phyloP scores from a whole-genome alignment of 768 basidiomycete genomes.

The Baorangia bicolor region DNA sequence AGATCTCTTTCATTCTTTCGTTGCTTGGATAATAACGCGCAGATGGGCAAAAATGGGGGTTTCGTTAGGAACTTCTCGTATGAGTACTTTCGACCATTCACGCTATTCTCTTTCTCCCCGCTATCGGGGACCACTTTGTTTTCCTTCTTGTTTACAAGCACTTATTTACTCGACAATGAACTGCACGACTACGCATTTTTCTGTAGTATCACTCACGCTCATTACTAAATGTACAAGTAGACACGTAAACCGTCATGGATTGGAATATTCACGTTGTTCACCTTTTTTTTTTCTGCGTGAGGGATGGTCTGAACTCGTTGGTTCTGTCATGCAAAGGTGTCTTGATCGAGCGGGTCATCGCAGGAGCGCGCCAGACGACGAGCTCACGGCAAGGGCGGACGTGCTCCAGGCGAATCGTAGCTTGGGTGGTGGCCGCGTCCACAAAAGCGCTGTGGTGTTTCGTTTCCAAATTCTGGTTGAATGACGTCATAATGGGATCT shows the following conservation, averaged over 20 bases:
- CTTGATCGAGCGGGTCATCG: too few species aligned
- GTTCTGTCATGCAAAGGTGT: too few species aligned
- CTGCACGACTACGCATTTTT: slow-evolving; percentile 19
- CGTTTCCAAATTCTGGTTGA: background rate
- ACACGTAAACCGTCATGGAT: background rate
- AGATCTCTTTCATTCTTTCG: background rate
- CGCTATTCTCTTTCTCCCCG: slow-evolving; percentile 1
- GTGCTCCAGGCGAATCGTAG: too few species aligned
- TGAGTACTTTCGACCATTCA: slow-evolving; percentile 20
- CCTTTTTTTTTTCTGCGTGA: background rate
- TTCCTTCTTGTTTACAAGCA: background rate
- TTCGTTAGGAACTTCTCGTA: background rate
- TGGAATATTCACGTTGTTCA: background rate
- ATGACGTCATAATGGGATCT: background rate
- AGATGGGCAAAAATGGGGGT: background rate
- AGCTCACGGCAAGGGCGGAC: too few species aligned
- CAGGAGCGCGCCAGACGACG: too few species aligned
- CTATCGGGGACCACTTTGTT: background rate
- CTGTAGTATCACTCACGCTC: slow-evolving; percentile 28
- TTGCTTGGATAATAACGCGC: slow-evolving; percentile 1
- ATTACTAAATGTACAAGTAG: slow-evolving; percentile 14
- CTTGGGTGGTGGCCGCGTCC: too few species aligned
- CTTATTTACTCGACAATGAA: background rate
- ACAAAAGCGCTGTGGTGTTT: too few species aligned
- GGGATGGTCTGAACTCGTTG: background rate